Evolutionary conservation across 129 eudicot genomes (phyloP), one percentile per base, ranked within the genome.

Genomic region (Escallonia rubra): DNA sequence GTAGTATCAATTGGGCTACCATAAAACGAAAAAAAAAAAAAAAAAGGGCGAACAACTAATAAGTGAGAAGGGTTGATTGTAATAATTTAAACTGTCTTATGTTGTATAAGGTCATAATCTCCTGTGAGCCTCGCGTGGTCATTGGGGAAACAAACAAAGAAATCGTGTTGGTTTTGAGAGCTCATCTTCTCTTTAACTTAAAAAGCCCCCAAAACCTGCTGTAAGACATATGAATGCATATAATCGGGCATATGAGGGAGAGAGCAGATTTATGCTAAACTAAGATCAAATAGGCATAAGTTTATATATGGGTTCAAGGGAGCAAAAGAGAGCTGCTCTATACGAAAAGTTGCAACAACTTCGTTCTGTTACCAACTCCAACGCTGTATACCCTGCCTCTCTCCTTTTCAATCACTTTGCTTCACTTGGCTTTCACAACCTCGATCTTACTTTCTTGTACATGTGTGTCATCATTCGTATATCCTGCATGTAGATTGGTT

Each of bases 321-420:
- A 78, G 43, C 68, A 53, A 48, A 72, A 61, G 48, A 72, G 69
- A 62, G 78, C 74, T 4, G 75, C 81, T 67, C 58, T 82, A 7
- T 63, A 78, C 62, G 62, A 71, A 52, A 78, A 82, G 65, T 12
- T 79, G 48, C 66, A 75, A 44, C 73, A 78, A 59, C 84, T 82
- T 71, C 74, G 88, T 13, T 75, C 85, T 53, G 72, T 61, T 49
- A 64, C 79, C 34, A 72, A 83, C 49, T 83, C 88, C 61, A 53
- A 59, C 47, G 71, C 88, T 64, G 88, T 83, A 68, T 23, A 57
- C 47, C 34, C 41, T 41, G 44, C n/a, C 57, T 9, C 52, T 8
- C 16, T 41, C n/a, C 3, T 42, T 5, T 68, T 5, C 10, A 6
- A 5, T 46, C 10, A 46, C 50, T 11, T 54, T 58, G 38, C 61